A percentile compares a stretch with the other conserved stretches of the same genome.
These are phyloP conservation scores for Capronia coronata DNA, from an alignment of 2,329 filamentous ascomycete genomes.

Conservation along the genomic window DNA sequence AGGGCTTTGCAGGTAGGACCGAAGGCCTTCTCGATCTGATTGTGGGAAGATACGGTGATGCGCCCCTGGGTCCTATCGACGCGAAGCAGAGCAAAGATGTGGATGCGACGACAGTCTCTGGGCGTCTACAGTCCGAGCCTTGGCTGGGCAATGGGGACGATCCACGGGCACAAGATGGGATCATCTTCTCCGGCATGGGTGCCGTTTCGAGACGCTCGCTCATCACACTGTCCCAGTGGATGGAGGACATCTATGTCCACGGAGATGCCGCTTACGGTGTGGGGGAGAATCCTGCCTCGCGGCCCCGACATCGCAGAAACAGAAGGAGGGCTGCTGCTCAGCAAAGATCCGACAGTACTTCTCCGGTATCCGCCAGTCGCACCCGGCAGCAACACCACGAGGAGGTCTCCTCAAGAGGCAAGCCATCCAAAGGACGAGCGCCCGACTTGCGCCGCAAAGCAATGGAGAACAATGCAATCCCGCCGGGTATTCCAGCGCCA, in stretches of 20 bases:
- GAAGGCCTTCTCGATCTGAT: conserved; percentile 82
- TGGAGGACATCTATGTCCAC: conserved; percentile 79
- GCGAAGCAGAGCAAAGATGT: conserved; percentile 25
- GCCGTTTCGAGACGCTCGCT: conserved; percentile 65
- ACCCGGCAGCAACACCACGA: conserved; percentile 1
- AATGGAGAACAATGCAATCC: conserved; percentile 24
- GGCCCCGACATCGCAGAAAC: conserved; percentile 43
- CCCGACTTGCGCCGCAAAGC: conserved; percentile 21
- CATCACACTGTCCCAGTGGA: conserved; percentile 71
- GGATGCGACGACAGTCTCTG: conserved; percentile 26
- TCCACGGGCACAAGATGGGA: conserved; percentile 67
- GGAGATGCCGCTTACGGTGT: conserved; percentile 82
- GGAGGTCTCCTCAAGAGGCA: conserved; percentile 8
- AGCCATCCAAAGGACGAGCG: conserved; percentile 5
- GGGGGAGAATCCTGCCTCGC: conserved; percentile 66
- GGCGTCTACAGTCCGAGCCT: conserved; percentile 32
- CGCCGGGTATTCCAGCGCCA: conserved; percentile 41
- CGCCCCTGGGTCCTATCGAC: conserved; percentile 32
- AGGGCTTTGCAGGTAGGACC: conserved; percentile 72
- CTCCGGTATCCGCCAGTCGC: not conserved
- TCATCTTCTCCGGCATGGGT: conserved; percentile 77
- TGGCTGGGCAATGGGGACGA: conserved; percentile 72
- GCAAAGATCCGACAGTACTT: conserved; percentile 10
- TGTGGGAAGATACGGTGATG: conserved; percentile 75
- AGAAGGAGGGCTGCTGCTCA: conserved; percentile 30